These are phyloP conservation scores for Actinidia arguta DNA, from an alignment of 179 eudicot species.

Conservation along the genomic window DNA sequence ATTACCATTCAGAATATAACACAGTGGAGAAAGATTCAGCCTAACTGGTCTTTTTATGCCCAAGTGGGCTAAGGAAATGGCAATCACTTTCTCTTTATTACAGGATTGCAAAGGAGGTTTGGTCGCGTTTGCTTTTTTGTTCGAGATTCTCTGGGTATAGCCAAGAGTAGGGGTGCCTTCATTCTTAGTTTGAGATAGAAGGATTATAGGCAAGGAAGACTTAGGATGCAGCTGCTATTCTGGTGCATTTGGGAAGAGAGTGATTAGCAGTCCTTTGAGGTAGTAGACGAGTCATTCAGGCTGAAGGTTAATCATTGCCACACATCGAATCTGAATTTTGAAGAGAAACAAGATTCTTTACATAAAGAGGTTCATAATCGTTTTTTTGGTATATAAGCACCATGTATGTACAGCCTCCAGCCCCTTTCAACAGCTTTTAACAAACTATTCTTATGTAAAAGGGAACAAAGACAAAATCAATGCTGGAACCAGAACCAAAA, in stretches of 20 bases:
- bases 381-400: background rate
- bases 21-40: background rate
- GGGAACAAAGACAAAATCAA: conserved; percentile 17
- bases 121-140: background rate
- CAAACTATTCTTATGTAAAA: background rate
- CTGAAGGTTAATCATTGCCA: background rate
- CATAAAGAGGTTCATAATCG: background rate
- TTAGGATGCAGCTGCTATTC: conserved; percentile 10
- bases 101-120: background rate
- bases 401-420: background rate
- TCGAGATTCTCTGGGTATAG: background rate
- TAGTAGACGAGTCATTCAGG: background rate
- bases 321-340: background rate
- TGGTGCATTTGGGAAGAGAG: background rate
- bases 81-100: conserved; percentile 4
- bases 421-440: conserved; percentile 3
- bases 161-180: background rate
- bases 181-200: conserved; percentile 7
- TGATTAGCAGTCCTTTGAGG: background rate
- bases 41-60: background rate
- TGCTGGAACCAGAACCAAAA: conserved; percentile 66
- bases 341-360: background rate
- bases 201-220: conserved; percentile 6
- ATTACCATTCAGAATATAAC: background rate
- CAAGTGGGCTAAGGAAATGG: background rate